Evolutionary conservation across 78 protist genomes (phyloP).

Genomic region (Tieghemostelium lacteum): DNA sequence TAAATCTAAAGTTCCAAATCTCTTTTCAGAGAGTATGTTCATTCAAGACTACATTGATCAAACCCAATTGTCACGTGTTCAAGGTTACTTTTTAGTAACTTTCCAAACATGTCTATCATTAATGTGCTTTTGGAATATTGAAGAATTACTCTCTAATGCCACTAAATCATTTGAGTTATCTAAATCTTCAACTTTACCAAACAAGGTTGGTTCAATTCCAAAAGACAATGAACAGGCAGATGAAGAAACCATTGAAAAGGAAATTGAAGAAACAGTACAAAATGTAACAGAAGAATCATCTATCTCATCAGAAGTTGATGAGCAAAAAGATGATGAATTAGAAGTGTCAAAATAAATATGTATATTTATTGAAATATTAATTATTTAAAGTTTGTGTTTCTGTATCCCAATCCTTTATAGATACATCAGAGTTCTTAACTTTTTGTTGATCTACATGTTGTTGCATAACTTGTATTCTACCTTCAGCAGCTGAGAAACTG

Average conservation of each 20-base stretch:
- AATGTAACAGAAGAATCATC: too few relatives aligned
- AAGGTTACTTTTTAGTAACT: conserved; percentile 50
- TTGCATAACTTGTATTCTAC: background rate
- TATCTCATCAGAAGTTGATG: too few relatives aligned
- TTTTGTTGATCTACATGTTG: background rate
- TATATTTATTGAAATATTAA: too few relatives aligned
- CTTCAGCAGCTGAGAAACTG: background rate
- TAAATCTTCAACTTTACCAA: background rate
- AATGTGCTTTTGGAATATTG: conserved; percentile 24
- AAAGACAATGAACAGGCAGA: too few relatives aligned
- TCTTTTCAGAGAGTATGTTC: conserved; percentile 38
- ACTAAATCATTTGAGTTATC: conserved; percentile 25
- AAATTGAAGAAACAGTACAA: too few relatives aligned
- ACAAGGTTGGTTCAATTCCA: too few relatives aligned
- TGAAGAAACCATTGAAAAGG: too few relatives aligned
- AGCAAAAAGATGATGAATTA: too few relatives aligned
- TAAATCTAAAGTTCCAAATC: conserved; percentile 38
- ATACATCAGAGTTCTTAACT: background rate
- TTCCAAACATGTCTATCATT: conserved; percentile 40
- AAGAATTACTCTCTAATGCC: conserved; percentile 16
- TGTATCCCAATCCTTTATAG: too few relatives aligned
- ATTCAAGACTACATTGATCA: conserved; percentile 59
- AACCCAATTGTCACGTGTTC: background rate
- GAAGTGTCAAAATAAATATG: too few relatives aligned
- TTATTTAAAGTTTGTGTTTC: too few relatives aligned